Percentiles rank a stretch among this genome's conserved stretches.
Conservation (phyloP, 164 flowering plant genomes). For the Magnolia officinalis region DNA sequence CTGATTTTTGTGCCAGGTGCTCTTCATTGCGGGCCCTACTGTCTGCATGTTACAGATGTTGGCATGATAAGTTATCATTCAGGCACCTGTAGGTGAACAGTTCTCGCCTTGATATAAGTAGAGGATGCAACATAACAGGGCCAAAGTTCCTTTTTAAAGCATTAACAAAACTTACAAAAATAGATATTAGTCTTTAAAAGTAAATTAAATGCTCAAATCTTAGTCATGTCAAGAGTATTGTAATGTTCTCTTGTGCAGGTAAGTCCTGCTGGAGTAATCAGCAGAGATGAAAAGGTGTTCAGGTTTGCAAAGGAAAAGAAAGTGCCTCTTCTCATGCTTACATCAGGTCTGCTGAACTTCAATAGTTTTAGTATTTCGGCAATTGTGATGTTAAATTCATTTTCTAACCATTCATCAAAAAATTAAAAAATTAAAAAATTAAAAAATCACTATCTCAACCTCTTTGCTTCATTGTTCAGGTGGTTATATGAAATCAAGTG, state of each 20-base stretch:
- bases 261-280: constrained; percentile 63
- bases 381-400: neutral
- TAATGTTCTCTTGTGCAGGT: constrained; percentile 42
- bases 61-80: no score
- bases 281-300: constrained; percentile 88
- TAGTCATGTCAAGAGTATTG: neutral
- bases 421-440: no score
- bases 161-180: no score
- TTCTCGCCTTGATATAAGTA: no score
- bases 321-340: constrained; percentile 81
- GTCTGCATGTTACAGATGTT: no score
- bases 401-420: neutral
- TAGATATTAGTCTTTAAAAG: no score
- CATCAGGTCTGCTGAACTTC: constrained; percentile 61
- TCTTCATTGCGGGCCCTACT: no score
- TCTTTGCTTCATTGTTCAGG: constrained; percentile 43
- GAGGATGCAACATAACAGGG: neutral
- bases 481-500: constrained; percentile 93
- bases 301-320: constrained; percentile 67
- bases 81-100: no score
- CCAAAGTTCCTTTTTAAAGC: no score
- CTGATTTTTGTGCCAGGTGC: no score
- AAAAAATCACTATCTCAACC: neutral
- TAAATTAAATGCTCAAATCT: no score
- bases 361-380: neutral